Base-by-base conservation (phyloP, 2,329 filamentous ascomycete genomes). In the Fusarium brachygibbosum region DNA sequence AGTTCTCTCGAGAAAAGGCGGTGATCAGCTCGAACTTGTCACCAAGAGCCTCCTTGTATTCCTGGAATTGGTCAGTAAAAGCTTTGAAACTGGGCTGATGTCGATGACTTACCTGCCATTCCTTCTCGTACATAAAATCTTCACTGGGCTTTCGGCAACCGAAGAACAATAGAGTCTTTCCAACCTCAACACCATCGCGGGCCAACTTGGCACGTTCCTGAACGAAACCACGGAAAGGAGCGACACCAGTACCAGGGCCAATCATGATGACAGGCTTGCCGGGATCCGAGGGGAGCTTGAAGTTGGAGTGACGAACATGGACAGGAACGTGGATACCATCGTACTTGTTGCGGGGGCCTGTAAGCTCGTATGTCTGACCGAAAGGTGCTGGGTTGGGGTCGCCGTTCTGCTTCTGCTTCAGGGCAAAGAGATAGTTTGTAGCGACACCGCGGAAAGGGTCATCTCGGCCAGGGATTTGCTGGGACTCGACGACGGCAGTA, bases 221-320 rank as follows among this genome's bases (percentile, higher is more conserved):
- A 12, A 99, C 87, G 78, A 99, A 99, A 9, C 87, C 96, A 72
- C 96, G 91, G 89, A 99, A 98, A 19, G 96, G 96, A 28, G 96
- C 96, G 57, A 98, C 94, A 84, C 96, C 96, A 54, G 96, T 98
- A 77, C 96, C 96, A 14, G 96, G 96, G 25, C 96, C 96, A 73
- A 98, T 89, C 90, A 98, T 94, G 79, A 99, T 97, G 74, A 99
- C 85, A 31, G 96, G 96, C 82, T 97, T 97, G 49, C 91, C 89
- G 6, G 96, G 94, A 76, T 99, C 94, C 17, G 96, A 98, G 11
- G 96, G 96, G 31, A 99, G 88, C 85, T 98, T 98, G 88, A 99
- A 99, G 85, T 98, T 99, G 70, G 96, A 98, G 83, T 98, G 95
- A 70, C 96, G 93, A 63, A 99, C 90, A 78, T 99, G 96, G 16